Evolutionary conservation across 2,329 filamentous ascomycete genomes (phyloP).

Genomic region (Aspergillus tamarii): DNA sequence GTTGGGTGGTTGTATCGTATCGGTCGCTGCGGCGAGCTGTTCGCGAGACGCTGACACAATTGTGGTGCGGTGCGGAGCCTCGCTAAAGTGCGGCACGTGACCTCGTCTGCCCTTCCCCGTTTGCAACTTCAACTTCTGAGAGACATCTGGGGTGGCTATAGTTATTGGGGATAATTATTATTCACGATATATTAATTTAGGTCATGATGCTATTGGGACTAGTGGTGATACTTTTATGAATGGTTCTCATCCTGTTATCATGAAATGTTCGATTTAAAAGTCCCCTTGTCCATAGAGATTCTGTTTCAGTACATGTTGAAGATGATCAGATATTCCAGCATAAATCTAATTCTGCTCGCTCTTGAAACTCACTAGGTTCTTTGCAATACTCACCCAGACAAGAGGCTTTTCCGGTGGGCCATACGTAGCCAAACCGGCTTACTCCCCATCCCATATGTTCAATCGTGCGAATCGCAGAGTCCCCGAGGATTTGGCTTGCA

Average conservation of each 20-base stretch:
- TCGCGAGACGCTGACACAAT: conserved; percentile 41
- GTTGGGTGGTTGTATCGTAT: conserved; percentile 48
- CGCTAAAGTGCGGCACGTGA: conserved; percentile 52
- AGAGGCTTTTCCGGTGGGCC: neutral
- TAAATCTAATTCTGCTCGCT: too few relatives aligned
- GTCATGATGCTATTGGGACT: neutral
- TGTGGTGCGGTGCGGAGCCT: conserved; percentile 46
- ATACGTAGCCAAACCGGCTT: neutral
- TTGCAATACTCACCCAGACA: too few relatives aligned
- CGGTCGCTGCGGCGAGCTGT: conserved; percentile 41
- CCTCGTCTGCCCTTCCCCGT: conserved; percentile 40
- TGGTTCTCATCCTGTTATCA: neutral
- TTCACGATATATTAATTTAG: neutral
- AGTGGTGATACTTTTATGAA: neutral
- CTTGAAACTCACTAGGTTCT: neutral
- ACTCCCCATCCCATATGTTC: neutral
- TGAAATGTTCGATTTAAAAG: neutral
- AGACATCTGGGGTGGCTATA: neutral
- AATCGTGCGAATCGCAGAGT: conserved; percentile 38
- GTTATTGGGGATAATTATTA: neutral
- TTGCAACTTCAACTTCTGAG: conserved; percentile 1
- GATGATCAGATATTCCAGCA: neutral
- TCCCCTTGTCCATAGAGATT: neutral
- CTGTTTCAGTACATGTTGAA: neutral
- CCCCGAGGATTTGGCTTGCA: conserved; percentile 40